Conservation (phyloP, 2,329 filamentous ascomycete species). For the Paraphoma sp. region DNA sequence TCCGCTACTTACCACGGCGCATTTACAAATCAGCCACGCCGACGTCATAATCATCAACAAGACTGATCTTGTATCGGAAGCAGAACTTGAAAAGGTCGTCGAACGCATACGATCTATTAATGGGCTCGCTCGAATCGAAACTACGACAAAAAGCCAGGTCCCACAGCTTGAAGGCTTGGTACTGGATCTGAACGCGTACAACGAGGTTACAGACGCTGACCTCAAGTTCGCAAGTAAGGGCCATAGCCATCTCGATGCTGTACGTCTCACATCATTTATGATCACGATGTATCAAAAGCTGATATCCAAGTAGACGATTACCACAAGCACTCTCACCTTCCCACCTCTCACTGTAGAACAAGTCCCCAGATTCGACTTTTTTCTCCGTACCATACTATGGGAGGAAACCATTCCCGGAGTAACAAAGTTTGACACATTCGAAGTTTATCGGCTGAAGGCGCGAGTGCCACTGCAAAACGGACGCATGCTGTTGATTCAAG, state of each 20-base stretch:
- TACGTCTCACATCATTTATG: conserved; percentile 50
- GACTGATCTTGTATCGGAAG: conserved; percentile 76
- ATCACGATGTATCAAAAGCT: not conserved
- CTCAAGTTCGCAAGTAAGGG: conserved; percentile 77
- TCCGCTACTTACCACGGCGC: conserved; percentile 84
- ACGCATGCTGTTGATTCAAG: conserved; percentile 79
- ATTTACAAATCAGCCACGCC: conserved; percentile 95
- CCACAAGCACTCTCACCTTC: conserved; percentile 77
- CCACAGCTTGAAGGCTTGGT: conserved; percentile 84
- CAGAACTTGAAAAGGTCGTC: conserved; percentile 73
- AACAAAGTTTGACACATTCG: conserved; percentile 58
- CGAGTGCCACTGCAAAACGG: conserved; percentile 72
- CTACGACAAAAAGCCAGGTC: conserved; percentile 80
- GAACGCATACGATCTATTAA: conserved; percentile 85
- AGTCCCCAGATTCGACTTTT: conserved; percentile 73
- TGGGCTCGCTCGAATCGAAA: conserved; percentile 80
- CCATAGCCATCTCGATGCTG: conserved; percentile 89
- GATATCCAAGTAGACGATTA: conserved; percentile 69
- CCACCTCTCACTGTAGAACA: conserved; percentile 65
- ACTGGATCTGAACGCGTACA: conserved; percentile 91
- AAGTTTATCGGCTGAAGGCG: conserved; percentile 89
- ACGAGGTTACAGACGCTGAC: conserved; percentile 70
- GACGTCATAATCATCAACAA: conserved; percentile 97
- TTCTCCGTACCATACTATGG: conserved; percentile 87
- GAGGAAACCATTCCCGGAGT: conserved; percentile 66